Evolutionary conservation across 441 rosid genomes (phyloP), one percentile per base, ranked within the genome.

Genomic region (Capsella rubella): DNA sequence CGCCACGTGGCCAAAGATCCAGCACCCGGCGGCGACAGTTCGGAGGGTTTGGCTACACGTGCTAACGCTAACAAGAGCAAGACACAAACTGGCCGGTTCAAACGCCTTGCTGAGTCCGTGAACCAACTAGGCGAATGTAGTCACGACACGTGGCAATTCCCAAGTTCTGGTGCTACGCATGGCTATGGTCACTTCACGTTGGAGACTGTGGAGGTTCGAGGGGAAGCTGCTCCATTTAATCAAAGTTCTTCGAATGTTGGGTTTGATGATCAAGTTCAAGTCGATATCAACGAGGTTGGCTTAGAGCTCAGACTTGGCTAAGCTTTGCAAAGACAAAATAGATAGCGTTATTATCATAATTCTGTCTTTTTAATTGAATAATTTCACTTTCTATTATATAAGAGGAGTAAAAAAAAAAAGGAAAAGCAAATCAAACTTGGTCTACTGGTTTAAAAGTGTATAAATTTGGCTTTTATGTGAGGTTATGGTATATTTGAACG

Each of bases 1-100:
- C 97, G 97, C 13, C 98, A 94, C 77, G 90, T 90, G 46, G 81
- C 91, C 1, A 91, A 88, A 72, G 95, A 87, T 47, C 68, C 75
- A 59, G 28, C 67, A 40, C 86, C 86, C 57, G 86, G 79, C 82
- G 83, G 88, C 1, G 84, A 69, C 13, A 76, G 66, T 40, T 76
- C 87, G 14, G 93, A 86, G 43, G 37, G 51, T 45, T 45, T 68
- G 3, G 68, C 82, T 3, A 63, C 15, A 59, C 86, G 85, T 46
- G 81, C 60, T 0, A 74, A 54, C 29, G 74, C 47, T 61, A 45
- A 52, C 70, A 82, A 85, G 54, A 81, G 47, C 46, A 90, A 82
- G 84, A 78, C 81, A 12, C 89, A 95, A 43, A 45, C 64, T 59
- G 68, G 76, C 72, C 81, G 81, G 40, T 72, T 71, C 73, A 82